Evolutionary conservation across 2,329 filamentous ascomycete species (phyloP), one percentile per base, ranked within the genome.

Genomic region (Ceratocystis cacaofunesta): DNA sequence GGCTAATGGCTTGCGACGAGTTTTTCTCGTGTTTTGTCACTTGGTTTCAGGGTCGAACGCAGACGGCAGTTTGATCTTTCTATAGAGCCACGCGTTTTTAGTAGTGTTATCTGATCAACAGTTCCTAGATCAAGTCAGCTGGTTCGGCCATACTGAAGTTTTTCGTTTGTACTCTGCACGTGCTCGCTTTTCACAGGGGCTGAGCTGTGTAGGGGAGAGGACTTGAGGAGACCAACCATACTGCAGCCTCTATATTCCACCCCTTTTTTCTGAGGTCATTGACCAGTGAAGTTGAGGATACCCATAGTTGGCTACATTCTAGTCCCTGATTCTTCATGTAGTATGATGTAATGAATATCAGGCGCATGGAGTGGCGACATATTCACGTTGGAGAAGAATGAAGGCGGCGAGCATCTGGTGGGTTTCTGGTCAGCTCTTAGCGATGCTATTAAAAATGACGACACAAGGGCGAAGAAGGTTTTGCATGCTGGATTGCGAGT

Each of bases 61-160:
- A 88, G 84, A 36, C 73, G 81, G 85, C 89, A 92, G 85, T 84
- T 92, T 88, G 88, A 89, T 90, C 85, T 82, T 68, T 66, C 74
- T 76, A 90, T 86, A 88, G 88, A 91, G 86, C 85, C 87, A 89
- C 85, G 25, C 48, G 10, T 83, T 75, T 74, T 72, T 77, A 71
- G 85, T 90, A 88, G 84, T 91, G 87, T 88, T 82, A 85, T 92
- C 88, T 87, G 85, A 89, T 91, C 88, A 90, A 95, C 91, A 94
- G 89, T 86, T 94, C 87, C 89, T 76, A 95, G 87, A 96, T 50
- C 12, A 58, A 58, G 55, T 10, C 55, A 58, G 55, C 28, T 58
- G 28, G 55, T 58, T 58, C n/a, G 55, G 55, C 28, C 55, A n/a
- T 58, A 36, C 30, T 19, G 25, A 17, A 30, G 55, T n/a, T 58